These are phyloP conservation scores for Colletotrichum sp. DNA, from an alignment of 2,329 filamentous ascomycete genomes.

Conservation along the genomic window DNA sequence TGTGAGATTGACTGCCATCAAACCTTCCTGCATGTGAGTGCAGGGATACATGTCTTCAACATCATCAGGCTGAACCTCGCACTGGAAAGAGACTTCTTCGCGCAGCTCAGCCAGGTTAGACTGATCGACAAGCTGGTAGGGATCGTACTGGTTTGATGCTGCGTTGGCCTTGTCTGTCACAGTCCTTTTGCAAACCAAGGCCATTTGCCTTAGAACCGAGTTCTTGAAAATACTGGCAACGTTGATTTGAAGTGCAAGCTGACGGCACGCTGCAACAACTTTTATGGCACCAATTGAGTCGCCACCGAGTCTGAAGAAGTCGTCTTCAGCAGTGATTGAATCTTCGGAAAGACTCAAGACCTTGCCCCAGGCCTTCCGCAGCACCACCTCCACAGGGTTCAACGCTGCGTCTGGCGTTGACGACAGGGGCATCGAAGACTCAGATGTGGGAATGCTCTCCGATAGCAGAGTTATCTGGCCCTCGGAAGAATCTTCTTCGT, in stretches of 20 bases:
- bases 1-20: conserved; percentile 27
- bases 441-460: not conserved
- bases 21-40: conserved; percentile 24
- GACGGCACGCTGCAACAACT: conserved; percentile 18
- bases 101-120: not conserved
- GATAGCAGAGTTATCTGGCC: not conserved
- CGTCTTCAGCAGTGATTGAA: conserved; percentile 32
- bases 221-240: conserved; percentile 13
- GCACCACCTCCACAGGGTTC: not conserved
- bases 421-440: not conserved
- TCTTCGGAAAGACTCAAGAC: conserved; percentile 8
- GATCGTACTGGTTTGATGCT: not conserved
- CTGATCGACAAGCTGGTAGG: not conserved
- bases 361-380: conserved; percentile 12
- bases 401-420: not conserved
- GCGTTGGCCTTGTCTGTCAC: not conserved
- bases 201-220: not conserved
- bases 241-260: not conserved
- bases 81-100: not conserved
- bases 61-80: not conserved
- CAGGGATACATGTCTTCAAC: conserved; percentile 26
- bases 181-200: not conserved
- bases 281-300: conserved; percentile 31
- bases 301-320: conserved; percentile 27
- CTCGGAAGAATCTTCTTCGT: not conserved